Conservation (phyloP, 768 basidiomycete species). For the Tephrocybe rancida region DNA sequence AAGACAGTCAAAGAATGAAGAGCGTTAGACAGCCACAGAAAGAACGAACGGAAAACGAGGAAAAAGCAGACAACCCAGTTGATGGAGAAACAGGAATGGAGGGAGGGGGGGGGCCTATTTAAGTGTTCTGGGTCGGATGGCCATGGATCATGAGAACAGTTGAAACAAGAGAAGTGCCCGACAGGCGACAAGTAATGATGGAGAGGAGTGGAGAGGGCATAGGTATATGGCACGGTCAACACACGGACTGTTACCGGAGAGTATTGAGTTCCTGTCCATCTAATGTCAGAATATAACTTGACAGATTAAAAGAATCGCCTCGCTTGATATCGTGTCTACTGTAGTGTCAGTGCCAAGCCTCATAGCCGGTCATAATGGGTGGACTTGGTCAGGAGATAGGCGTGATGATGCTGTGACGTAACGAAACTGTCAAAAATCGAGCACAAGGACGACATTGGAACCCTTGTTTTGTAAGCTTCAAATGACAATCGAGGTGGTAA, state of each 20-base stretch:
- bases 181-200: constrained; percentile 8
- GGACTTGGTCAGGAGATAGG: not conserved
- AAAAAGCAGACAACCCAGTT: constrained; percentile 13
- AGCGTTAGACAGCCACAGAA: constrained; percentile 13
- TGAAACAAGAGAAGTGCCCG: not conserved
- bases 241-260: not conserved
- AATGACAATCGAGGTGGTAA: no score
- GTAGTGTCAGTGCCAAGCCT: not conserved
- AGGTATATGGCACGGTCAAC: not conserved
- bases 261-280: not conserved
- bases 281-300: not conserved
- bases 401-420: no score
- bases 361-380: no score
- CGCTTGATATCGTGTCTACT: not conserved
- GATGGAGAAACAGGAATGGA: constrained; percentile 1
- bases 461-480: no score
- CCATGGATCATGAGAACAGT: not conserved
- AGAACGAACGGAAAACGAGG: constrained; percentile 7
- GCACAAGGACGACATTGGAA: no score
- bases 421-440: no score
- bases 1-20: constrained; percentile 7
- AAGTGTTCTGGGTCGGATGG: not conserved
- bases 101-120: not conserved
- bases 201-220: no score
- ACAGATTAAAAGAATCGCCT: not conserved